Conservation (phyloP, 345 rosid genomes). For the Eutrema heterophyllum region DNA sequence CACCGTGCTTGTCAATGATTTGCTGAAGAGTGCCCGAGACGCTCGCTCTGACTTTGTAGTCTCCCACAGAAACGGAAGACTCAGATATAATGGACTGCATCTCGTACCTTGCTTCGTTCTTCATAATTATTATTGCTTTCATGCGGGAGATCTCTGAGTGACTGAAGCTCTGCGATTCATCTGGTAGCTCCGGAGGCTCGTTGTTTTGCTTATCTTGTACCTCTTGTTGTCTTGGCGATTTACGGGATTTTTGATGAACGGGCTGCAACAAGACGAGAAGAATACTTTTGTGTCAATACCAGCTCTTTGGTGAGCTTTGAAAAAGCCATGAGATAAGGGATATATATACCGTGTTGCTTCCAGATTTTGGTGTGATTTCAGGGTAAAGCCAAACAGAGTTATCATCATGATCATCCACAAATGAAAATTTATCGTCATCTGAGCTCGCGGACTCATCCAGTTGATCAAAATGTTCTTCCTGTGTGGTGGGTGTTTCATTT, state of each 20-base stretch:
- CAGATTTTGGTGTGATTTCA: slow-evolving; percentile 19
- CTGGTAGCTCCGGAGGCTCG: slow-evolving; percentile 28
- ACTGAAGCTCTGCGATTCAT: slow-evolving; percentile 28
- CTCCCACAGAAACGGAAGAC: slow-evolving; percentile 32
- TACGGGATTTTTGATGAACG: slow-evolving; percentile 1
- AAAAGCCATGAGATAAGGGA: neutral
- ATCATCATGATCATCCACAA: slow-evolving; percentile 29
- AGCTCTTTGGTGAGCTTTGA: neutral
- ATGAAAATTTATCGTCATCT: slow-evolving; percentile 30
- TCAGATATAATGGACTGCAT: slow-evolving; percentile 15
- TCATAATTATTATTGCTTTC: slow-evolving; percentile 6
- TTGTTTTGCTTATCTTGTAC: slow-evolving; percentile 11
- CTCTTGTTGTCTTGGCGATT: neutral
- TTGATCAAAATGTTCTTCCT: slow-evolving; percentile 10
- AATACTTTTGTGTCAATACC: neutral
- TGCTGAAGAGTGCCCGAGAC: slow-evolving; percentile 14
- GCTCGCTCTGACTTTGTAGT: slow-evolving; percentile 24
- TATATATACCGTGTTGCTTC: slow-evolving; percentile 24
- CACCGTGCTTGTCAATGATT: slow-evolving; percentile 23
- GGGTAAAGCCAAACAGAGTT: slow-evolving; percentile 13
- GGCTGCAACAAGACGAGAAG: slow-evolving; percentile 13
- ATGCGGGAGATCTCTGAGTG: slow-evolving; percentile 12
- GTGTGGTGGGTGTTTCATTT: slow-evolving; percentile 18
- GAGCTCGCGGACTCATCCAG: slow-evolving; percentile 14
- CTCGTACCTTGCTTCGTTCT: slow-evolving; percentile 11